Evolutionary conservation across 257 asterid species (phyloP), one percentile per base, ranked within the genome.

Genomic region (Solanum paucissectum): DNA sequence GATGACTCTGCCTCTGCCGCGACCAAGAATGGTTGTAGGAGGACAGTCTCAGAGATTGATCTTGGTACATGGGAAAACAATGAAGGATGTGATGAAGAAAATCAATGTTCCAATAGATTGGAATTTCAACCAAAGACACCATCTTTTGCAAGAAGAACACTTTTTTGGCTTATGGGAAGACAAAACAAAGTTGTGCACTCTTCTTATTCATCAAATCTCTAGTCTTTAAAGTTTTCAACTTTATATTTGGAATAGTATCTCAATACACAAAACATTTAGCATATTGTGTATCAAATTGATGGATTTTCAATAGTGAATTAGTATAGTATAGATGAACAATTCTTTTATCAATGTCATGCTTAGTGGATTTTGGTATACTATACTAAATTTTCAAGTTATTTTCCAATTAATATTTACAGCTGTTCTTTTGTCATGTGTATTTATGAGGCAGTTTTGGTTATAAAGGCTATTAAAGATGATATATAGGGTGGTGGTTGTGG

Each of bases 151-250:
- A 93, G 94, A 89, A 94, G 94, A 88, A 96, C 97, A 49, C 92
- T 96, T n/a, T 89, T 89, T 18, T 96, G 99, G 99, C 89, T 96
- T 16, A 93, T 93, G 96, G 94, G 98, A 64, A 93, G 91, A 90
- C 97, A 91, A n/a, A 95, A 93, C 89, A 96, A 94, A 91, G 96
- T 93, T 60, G 95, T 93, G 68, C 96, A 95, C 77, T 88, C 98
- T 36, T 84, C 94, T 3, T 90, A 87, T 91, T 88, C 95, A 29
- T 83, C 91, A 85, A 88, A 95, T 90, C 94, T 91, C 88, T 94
- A 95, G 92, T 75, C 62, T 89, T 34, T 21, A 38, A 37, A 37
- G 38, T 37, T 36, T 36, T 36, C 38, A 34, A 20, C 44, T 33
- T 36, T 74, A 20, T 21, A 5, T 75, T 75, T 25, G 32, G 64